Base-by-base conservation (phyloP, 306 rosid genomes). In the Lathyrus oleraceus region DNA sequence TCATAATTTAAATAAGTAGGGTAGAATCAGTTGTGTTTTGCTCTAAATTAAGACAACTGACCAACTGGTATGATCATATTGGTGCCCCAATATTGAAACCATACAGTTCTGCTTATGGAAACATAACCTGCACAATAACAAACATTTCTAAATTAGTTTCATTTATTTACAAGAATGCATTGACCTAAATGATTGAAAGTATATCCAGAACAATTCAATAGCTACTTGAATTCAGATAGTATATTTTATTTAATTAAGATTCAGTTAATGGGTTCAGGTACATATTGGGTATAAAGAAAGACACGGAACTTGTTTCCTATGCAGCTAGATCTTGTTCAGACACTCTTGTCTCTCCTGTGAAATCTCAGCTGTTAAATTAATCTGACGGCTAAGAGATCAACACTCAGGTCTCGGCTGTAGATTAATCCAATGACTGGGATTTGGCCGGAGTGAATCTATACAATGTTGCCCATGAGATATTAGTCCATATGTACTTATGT, bases 1-100 rank as follows among this genome's bases (percentile, higher is more conserved):
- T 69, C 70, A 36, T 62, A 68, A 67, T 47, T 28, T 61, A 47
- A 53, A 49, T 42, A 45, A 44, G 63, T 48, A 23, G 62, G 54
- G 38, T 15, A 54, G 61, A 39, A 21, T 30, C 65, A 47, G 35
- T 47, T 23, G 19, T 10, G 3, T 25, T 39, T 61, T 27, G 28
- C 15, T 69, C 58, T 10, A 27, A 12, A 38, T 40, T 27, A 23
- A 13, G 68, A 68, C 23, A 71, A 68, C 35, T 69, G 61, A 48
- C 68, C 61, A 48, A 69, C 69, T 42, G 8, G 14, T 35, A 13
- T 53, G 27, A 39, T 16, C 38, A 48, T 28, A 59, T 62, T 27
- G 30, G 70, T 51, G 17, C 20, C 39, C 14, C 23, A 60, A 61
- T 60, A 27, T 36, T 76, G 10, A 52, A 51, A 40, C 49, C 16